Percentiles rank a stretch among this genome's conserved stretches.
Conservation (phyloP, 345 rosid genomes). For the Bruguiera gymnorhiza region DNA sequence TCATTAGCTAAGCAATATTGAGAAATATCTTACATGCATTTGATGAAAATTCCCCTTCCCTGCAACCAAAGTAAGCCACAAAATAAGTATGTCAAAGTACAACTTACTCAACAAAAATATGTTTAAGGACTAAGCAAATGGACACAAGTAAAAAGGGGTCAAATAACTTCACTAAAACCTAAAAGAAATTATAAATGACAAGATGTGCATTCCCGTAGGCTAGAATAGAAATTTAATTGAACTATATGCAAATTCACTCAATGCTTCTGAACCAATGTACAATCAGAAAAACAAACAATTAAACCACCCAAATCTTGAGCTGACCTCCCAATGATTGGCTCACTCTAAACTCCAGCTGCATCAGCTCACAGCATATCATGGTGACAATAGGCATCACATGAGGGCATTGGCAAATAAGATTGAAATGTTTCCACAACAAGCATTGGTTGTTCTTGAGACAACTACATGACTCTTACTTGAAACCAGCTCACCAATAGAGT, state of each 20-base stretch:
- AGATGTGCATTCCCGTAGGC: no score
- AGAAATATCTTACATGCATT: slow-evolving; percentile 64
- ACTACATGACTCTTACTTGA: no score
- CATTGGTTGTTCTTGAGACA: background rate
- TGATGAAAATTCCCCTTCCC: slow-evolving; percentile 80
- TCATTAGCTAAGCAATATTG: slow-evolving; percentile 13
- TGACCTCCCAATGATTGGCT: no score
- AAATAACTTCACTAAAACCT: no score
- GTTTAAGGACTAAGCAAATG: slow-evolving; percentile 7
- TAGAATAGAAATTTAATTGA: no score
- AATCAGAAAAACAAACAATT: no score
- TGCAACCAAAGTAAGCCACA: slow-evolving; percentile 25
- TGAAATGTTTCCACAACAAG: background rate
- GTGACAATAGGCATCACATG: background rate
- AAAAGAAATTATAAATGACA: no score
- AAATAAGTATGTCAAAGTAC: slow-evolving; percentile 4
- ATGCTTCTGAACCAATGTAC: no score
- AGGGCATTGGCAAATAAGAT: background rate
- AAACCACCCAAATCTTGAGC: no score
- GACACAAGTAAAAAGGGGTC: no score
- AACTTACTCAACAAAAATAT: background rate
- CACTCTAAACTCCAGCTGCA: background rate
- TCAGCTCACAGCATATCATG: background rate
- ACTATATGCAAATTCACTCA: no score
- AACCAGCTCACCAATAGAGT: background rate